phyloP scores from a whole-genome alignment of 1,284 basidiomycete species.

The Wallemia hederae region DNA sequence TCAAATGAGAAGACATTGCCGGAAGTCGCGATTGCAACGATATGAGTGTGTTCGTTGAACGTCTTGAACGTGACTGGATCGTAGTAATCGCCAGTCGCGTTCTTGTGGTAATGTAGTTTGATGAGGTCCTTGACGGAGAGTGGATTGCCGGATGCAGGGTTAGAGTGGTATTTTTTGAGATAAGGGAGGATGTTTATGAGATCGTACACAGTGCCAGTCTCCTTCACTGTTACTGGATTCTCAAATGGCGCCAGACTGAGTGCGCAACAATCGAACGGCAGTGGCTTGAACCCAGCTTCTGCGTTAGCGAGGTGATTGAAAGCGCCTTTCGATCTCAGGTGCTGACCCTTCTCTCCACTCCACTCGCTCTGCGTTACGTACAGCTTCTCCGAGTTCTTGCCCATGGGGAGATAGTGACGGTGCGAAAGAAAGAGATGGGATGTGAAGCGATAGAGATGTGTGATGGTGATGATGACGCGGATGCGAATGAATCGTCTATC shows the following conservation, averaged over 20 bases:
- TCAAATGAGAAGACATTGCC: slow-evolving; percentile 76
- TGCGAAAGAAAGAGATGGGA: background rate
- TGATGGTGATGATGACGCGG: background rate
- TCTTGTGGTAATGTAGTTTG: slow-evolving; percentile 49
- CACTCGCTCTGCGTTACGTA: slow-evolving; percentile 65
- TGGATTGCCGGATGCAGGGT: slow-evolving; percentile 63
- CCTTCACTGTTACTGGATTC: slow-evolving; percentile 64
- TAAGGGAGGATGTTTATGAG: background rate
- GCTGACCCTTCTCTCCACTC: slow-evolving; percentile 29
- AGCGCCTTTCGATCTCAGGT: slow-evolving; percentile 24
- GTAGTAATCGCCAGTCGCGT: slow-evolving; percentile 2
- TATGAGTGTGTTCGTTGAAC: slow-evolving; percentile 22
- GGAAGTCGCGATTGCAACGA: slow-evolving; percentile 17
- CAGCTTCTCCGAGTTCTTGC: slow-evolving; percentile 20
- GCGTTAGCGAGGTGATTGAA: slow-evolving; percentile 24
- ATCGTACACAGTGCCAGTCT: slow-evolving; percentile 30
- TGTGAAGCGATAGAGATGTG: background rate
- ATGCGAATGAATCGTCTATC: too few species aligned
- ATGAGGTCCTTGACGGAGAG: slow-evolving; percentile 52
- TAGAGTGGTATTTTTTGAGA: slow-evolving; percentile 43
- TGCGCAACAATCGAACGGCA: slow-evolving; percentile 72
- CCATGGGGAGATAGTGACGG: background rate
- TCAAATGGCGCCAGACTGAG: slow-evolving; percentile 71
- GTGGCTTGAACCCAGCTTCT: slow-evolving; percentile 22
- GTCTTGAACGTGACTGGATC: slow-evolving; percentile 75